Evolutionary conservation across 371 early-diverging fungal genomes (phyloP), one percentile per base, ranked within the genome.

Genomic region (Zopfochytrium polystomum): DNA sequence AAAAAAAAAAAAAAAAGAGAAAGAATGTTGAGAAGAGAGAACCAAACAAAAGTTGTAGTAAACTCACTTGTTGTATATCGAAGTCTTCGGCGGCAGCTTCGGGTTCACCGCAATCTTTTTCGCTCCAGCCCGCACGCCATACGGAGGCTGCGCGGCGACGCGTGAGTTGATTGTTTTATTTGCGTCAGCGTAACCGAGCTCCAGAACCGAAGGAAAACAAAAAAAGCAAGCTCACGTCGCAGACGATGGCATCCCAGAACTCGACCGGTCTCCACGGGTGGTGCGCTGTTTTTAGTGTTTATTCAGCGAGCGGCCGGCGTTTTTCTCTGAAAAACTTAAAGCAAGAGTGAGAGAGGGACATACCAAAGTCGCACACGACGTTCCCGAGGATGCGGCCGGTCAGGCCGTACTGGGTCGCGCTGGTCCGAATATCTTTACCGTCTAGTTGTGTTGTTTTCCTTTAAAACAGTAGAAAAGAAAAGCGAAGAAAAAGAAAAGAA

Each of bases 41-140:
- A 6, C 23, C 47, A 47, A 47, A 5, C 11, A 47, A 11, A 47
- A 47, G 20, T 18, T 13, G 31, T 9, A 68, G 18, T 79, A 68
- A 22, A 71, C 60, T 26, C 78, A 75, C 42, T 82, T 78, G 5
- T 80, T 77, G 13, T 70, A 63, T 4, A 80, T 81, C 18, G 52
- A 30, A 23, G 63, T 51, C 25, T 60, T 60, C 26, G 59, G 60
- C 57, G 66, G 60, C 20, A 52, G 13, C 35, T 66, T 62, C 20
- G 65, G 55, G 48, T 85, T 85, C 50, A 87, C 74, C 30, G 95
- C 93, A 23, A 96, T 79, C 33, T 85, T 91, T 71, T 93, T 94
- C 15, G 98, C 97, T 11, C 96, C 96, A 0, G 96, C 97, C 43
- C 98, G 88, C 7, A 98, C 96, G 65, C 98, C 96, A 70, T 98